These are phyloP conservation scores for Stagonosporopsis cucurbitacearum DNA, from an alignment of 2,329 filamentous ascomycete genomes.

Conservation along the genomic window DNA sequence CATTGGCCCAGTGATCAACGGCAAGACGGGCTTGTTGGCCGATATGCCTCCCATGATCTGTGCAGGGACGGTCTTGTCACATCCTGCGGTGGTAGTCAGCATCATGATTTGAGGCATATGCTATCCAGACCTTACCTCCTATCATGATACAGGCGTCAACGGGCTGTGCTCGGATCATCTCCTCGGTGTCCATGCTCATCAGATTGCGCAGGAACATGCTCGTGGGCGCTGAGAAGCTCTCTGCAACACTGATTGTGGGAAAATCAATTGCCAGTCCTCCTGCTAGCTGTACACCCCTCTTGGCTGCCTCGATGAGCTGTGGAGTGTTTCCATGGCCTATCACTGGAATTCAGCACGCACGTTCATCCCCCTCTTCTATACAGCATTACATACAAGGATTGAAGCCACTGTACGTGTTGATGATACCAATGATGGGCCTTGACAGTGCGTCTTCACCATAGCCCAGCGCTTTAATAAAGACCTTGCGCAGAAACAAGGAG, in stretches of 20 bases:
- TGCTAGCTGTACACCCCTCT: conserved; percentile 69
- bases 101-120: neutral
- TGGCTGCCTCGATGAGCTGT: conserved; percentile 73
- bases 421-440: conserved; percentile 74
- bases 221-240: conserved; percentile 72
- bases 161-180: conserved; percentile 76
- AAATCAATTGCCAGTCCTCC: conserved; percentile 75
- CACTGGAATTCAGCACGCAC: neutral
- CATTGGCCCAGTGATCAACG: conserved; percentile 75
- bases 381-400: conserved; percentile 62
- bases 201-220: conserved; percentile 78
- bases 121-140: conserved; percentile 57
- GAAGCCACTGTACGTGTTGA: conserved; percentile 75
- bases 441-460: conserved; percentile 75
- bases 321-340: conserved; percentile 70
- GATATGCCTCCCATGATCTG: conserved; percentile 79
- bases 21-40: conserved; percentile 73
- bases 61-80: conserved; percentile 76
- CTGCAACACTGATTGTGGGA: conserved; percentile 74
- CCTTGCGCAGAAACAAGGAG: conserved; percentile 75
- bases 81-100: conserved; percentile 57
- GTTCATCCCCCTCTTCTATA: neutral
- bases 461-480: conserved; percentile 78
- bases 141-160: conserved; percentile 72
- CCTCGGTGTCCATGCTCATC: conserved; percentile 82